Percentiles rank a stretch among this genome's conserved stretches.
phyloP scores from a whole-genome alignment of 768 basidiomycete species.

The Coprinopsis marcescibilis region DNA sequence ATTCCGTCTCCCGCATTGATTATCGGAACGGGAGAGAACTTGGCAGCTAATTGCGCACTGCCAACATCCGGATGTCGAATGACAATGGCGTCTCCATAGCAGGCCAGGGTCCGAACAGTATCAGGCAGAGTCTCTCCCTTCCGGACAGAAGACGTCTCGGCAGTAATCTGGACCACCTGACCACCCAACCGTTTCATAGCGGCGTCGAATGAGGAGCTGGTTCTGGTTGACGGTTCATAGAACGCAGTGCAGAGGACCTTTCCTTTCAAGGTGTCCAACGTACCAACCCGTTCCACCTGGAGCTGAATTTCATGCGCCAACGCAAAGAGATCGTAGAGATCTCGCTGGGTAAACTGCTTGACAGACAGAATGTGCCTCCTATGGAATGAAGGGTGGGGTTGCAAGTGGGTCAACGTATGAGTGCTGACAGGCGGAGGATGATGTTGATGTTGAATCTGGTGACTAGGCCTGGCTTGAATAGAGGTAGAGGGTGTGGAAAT shows the following conservation, averaged over 20 bases:
- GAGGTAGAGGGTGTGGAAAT: conserved; percentile 18
- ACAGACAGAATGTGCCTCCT: conserved; percentile 91
- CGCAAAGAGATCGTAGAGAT: conserved; percentile 90
- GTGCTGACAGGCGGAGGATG: conserved; percentile 16
- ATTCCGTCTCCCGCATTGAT: conserved; percentile 96
- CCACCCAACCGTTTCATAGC: conserved; percentile 99
- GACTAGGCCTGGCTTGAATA: no score
- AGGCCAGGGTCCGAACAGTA: conserved; percentile 89
- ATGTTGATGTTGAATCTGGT: conserved; percentile 20
- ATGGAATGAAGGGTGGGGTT: conserved; percentile 83
- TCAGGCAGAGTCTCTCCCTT: conserved; percentile 95
- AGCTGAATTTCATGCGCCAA: conserved; percentile 95
- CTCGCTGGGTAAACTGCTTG: conserved; percentile 85
- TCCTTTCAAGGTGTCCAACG: conserved; percentile 84
- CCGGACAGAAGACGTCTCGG: conserved; percentile 78
- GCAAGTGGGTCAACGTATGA: conserved; percentile 40
- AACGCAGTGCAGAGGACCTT: conserved; percentile 89
- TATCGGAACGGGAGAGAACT: conserved; percentile 91
- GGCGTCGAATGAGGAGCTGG: conserved; percentile 92
- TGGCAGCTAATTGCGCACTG: conserved; percentile 92
- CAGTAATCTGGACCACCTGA: conserved; percentile 81
- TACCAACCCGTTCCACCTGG: conserved; percentile 88
- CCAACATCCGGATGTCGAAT: conserved; percentile 93
- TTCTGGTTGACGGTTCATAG: conserved; percentile 96
- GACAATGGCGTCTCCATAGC: conserved; percentile 93